These are phyloP conservation scores for Fomitiporia mediterranea DNA, from an alignment of 1,284 basidiomycete genomes.

Conservation along the genomic window DNA sequence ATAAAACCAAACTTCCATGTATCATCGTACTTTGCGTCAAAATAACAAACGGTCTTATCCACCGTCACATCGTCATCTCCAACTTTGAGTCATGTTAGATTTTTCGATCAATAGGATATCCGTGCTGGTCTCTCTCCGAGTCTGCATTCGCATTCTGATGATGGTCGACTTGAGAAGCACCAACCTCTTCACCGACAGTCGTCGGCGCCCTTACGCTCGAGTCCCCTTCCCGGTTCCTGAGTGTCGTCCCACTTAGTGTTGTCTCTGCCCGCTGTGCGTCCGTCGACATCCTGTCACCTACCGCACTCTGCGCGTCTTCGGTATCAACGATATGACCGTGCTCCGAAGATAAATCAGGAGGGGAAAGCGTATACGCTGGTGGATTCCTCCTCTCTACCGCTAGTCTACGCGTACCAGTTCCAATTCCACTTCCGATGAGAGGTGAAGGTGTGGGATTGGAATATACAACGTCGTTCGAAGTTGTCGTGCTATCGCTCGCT, in stretches of 20 bases:
- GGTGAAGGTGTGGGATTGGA: background rate
- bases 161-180: background rate
- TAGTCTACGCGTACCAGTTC: constrained; percentile 10
- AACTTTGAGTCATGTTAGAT: too few species aligned
- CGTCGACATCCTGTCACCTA: background rate
- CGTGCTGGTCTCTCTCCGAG: constrained; percentile 5
- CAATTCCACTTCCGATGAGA: background rate
- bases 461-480: background rate
- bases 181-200: background rate
- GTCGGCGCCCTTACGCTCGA: background rate
- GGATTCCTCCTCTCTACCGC: background rate
- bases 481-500: background rate
- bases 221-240: background rate
- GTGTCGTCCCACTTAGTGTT: constrained; percentile 10
- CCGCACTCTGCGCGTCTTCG: background rate
- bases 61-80: too few species aligned
- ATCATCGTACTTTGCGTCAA: too few species aligned
- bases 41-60: too few species aligned
- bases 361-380: background rate
- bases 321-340: background rate
- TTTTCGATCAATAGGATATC: constrained; percentile 15
- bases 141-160: background rate
- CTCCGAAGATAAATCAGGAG: background rate
- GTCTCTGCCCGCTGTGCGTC: background rate
- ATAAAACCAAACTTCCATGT: too few species aligned